phyloP scores from a whole-genome alignment of 306 rosid genomes.

The Trifolium repens region DNA sequence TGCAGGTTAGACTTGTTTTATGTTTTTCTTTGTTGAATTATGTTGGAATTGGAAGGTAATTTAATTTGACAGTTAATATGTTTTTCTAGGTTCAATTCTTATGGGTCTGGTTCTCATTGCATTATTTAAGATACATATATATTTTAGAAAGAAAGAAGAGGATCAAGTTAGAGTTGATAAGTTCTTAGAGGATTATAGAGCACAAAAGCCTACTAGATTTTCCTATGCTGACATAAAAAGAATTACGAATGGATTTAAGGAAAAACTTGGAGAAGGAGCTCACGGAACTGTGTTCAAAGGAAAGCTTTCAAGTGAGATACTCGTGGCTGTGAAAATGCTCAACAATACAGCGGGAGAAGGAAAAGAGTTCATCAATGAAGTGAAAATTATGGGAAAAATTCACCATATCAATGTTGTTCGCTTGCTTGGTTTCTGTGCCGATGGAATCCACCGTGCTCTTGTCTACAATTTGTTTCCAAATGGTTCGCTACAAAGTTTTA shows the following conservation, averaged over 20 bases:
- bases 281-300: neutral
- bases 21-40: neutral
- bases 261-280: neutral
- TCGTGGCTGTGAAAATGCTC: neutral
- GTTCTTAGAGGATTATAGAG: neutral
- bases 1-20: neutral
- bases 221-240: neutral
- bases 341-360: neutral
- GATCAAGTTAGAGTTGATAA: neutral
- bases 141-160: constrained; percentile 13
- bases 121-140: neutral
- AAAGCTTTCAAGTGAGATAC: neutral
- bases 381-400: neutral
- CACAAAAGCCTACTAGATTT: neutral
- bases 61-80: neutral
- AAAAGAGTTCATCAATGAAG: neutral
- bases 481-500: constrained; percentile 4
- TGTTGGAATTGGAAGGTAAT: neutral
- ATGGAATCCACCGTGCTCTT: constrained; percentile 13
- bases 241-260: neutral
- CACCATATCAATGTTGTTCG: constrained; percentile 19
- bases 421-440: neutral
- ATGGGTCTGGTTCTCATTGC: neutral
- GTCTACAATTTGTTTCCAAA: constrained; percentile 1
- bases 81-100: constrained; percentile 21